Evolutionary conservation across 2,329 filamentous ascomycete genomes (phyloP), one percentile per base, ranked within the genome.

Genomic region (Eutypa lata): DNA sequence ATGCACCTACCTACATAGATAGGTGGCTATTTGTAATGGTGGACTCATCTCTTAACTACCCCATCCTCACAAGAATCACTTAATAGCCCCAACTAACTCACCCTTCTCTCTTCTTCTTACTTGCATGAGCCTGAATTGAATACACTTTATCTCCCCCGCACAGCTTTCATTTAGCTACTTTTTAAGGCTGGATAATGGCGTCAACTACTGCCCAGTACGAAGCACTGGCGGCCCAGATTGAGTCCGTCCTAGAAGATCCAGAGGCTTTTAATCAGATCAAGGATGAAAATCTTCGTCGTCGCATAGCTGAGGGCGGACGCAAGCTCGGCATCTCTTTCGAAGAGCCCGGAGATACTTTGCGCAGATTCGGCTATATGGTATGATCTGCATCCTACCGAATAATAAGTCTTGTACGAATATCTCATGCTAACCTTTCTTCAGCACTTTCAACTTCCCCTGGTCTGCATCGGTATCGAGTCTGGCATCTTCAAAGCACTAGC

Each of bases 371-470:
- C 7, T 45, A 53, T 44, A 35, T 48, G 47, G 50, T 52, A 48
- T 22, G 21, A 14, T 35, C 31, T 35, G 8, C 31, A 35, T 35
- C 31, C 31, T 35, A 35, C 31, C 31, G 31, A 14, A 35, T 35
- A 7, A 35, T 22, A n/a, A 49, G 7, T 19, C n/a, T 6, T 42
- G 13, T 4, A 31, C 48, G 2, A 8, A 42, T 4, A 42, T 40
- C 14, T 33, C 8, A 22, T 19, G 21, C 4, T 44, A 44, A 50
- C 38, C 24, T 4, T 33, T 5, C 19, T 26, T 45, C 26, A 53
- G 53, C 53, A 50, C 43, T 52, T 55, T 18, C 45, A 53, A 22
- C 47, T 50, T n/a, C 38, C 53, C 5, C 45, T 55, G 33, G 40
- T 31, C 19, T 14, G 26, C 47, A 31, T 53, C 28, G 53, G 53